Evolutionary conservation across 805 yeast species (phyloP).

Genomic region (Candida pseudofarinosa): DNA sequence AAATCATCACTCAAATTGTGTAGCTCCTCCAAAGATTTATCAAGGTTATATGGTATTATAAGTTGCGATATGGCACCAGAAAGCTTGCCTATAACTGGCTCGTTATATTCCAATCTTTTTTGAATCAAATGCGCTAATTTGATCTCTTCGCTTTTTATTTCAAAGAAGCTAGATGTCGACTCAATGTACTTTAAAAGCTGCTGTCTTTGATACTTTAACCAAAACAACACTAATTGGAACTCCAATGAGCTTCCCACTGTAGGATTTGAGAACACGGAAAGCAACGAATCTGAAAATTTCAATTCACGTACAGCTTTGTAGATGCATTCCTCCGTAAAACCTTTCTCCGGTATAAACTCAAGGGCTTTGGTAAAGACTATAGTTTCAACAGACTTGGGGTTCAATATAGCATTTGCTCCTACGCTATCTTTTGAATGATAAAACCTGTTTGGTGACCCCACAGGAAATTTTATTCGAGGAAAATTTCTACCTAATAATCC

Average conservation of each 20-base stretch:
- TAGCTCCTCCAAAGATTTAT: slow-evolving; percentile 59
- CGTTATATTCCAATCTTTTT: slow-evolving; percentile 50
- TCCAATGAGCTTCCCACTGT: slow-evolving; percentile 46
- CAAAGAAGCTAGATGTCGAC: slow-evolving; percentile 24
- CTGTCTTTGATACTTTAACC: slow-evolving; percentile 43
- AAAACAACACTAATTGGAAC: slow-evolving; percentile 51
- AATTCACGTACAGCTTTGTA: slow-evolving; percentile 44
- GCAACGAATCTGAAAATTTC: slow-evolving; percentile 51
- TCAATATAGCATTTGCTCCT: slow-evolving; percentile 29
- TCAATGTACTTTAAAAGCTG: slow-evolving; percentile 27
- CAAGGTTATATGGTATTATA: slow-evolving; percentile 59
- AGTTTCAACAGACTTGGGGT: slow-evolving; percentile 33
- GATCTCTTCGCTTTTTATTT: slow-evolving; percentile 34
- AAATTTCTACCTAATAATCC: background rate
- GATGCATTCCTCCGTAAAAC: slow-evolving; percentile 48
- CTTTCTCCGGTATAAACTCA: slow-evolving; percentile 45
- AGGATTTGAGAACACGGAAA: slow-evolving; percentile 34
- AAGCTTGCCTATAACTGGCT: slow-evolving; percentile 41
- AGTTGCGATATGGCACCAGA: slow-evolving; percentile 56
- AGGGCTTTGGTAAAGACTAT: slow-evolving; percentile 36
- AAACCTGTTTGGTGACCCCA: background rate
- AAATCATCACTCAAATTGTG: slow-evolving; percentile 80
- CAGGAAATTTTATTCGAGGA: background rate
- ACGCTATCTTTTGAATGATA: slow-evolving; percentile 39
- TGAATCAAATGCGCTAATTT: slow-evolving; percentile 43